Evolutionary conservation across 1,284 basidiomycete genomes (phyloP).

Genomic region (Ustilago tritici): DNA sequence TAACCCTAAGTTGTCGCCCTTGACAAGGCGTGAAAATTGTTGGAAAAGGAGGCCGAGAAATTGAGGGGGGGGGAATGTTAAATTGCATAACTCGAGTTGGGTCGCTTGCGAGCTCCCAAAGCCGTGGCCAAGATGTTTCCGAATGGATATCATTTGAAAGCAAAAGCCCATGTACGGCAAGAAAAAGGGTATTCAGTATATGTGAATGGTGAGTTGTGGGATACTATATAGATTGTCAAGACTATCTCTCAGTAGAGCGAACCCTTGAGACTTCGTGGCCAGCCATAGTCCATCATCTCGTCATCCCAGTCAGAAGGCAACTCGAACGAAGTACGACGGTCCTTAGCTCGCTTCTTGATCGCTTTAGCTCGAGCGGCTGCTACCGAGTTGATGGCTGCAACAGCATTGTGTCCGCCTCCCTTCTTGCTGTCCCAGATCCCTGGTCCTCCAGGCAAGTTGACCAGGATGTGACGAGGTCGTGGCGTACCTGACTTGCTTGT

Average conservation of each 20-base stretch:
- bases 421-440: constrained; percentile 55
- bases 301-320: constrained; percentile 42
- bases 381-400: constrained; percentile 48
- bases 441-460: constrained; percentile 51
- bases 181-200: constrained; percentile 3
- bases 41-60: too few species aligned
- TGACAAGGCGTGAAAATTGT: too few species aligned
- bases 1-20: neutral
- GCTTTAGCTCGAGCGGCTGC: constrained; percentile 48
- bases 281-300: constrained; percentile 50
- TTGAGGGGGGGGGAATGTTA: too few species aligned
- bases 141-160: neutral
- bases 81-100: too few species aligned
- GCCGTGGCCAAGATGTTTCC: neutral
- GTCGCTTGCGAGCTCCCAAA: too few species aligned
- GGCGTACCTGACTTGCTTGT: constrained; percentile 48
- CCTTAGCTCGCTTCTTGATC: constrained; percentile 46
- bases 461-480: constrained; percentile 49
- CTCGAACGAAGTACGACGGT: constrained; percentile 30
- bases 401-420: constrained; percentile 48
- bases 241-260: constrained; percentile 36
- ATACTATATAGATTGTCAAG: neutral
- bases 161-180: neutral
- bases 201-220: neutral
- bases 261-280: constrained; percentile 53